phyloP scores from a whole-genome alignment of 2,329 filamentous ascomycete genomes.

The Aspergillus tubingensis region DNA sequence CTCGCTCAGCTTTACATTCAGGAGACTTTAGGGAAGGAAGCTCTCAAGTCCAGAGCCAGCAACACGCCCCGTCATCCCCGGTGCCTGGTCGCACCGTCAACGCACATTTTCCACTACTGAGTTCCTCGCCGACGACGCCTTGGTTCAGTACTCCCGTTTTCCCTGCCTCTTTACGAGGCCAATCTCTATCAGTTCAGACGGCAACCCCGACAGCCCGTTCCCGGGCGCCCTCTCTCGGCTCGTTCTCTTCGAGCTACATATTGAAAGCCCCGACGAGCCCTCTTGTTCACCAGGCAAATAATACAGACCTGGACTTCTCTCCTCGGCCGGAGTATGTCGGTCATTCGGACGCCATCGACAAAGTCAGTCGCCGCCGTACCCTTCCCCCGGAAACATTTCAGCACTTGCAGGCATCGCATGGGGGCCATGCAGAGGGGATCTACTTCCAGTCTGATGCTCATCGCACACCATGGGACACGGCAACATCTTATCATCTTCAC shows the following conservation, averaged over 20 bases:
- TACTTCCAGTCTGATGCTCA: conserved; percentile 48
- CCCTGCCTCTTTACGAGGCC: conserved; percentile 18
- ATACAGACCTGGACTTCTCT: conserved; percentile 71
- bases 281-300: conserved; percentile 83
- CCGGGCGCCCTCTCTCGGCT: conserved; percentile 64
- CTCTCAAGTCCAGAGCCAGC: conserved; percentile 22
- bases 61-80: conserved; percentile 29
- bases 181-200: conserved; percentile 20
- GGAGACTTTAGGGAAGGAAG: conserved; percentile 60
- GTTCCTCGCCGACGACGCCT: conserved; percentile 58
- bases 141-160: conserved; percentile 50
- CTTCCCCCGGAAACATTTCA: conserved; percentile 65
- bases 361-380: conserved; percentile 67
- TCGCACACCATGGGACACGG: conserved; percentile 59
- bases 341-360: conserved; percentile 50
- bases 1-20: conserved; percentile 70
- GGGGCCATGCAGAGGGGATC: conserved; percentile 35
- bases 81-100: conserved; percentile 20
- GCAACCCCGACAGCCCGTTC: conserved; percentile 34
- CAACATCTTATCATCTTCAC: conserved; percentile 72
- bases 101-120: conserved; percentile 24
- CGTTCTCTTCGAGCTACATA: conserved; percentile 75
- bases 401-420: conserved; percentile 49
- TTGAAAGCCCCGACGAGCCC: conserved; percentile 91
- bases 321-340: conserved; percentile 56